Percentiles rank a stretch among this genome's conserved stretches.
Evolutionary conservation across 768 basidiomycete genomes (phyloP).

Genomic region (Tubosaeta brunneosetosa): DNA sequence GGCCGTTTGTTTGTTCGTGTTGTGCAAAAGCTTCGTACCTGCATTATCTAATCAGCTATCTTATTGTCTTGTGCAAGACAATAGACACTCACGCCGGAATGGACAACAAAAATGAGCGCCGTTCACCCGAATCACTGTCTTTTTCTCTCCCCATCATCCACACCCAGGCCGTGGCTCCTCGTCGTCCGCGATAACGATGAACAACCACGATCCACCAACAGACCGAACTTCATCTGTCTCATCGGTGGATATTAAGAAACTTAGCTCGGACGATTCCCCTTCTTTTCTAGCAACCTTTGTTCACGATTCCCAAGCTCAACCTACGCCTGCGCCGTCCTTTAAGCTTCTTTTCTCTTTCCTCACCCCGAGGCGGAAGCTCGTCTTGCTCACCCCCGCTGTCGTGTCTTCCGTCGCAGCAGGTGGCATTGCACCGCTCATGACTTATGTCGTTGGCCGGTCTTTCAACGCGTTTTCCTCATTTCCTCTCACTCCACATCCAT

Average conservation of each 20-base stretch:
- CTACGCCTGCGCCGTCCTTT: constrained; percentile 47
- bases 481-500: constrained; percentile 38
- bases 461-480: constrained; percentile 70
- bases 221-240: constrained; percentile 15
- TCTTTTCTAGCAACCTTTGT: constrained; percentile 13
- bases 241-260: constrained; percentile 19
- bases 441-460: constrained; percentile 68
- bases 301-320: constrained; percentile 15
- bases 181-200: constrained; percentile 31
- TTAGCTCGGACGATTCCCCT: constrained; percentile 2
- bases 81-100: constrained; percentile 9
- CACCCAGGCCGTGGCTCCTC: constrained; percentile 16
- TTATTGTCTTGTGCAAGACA: constrained; percentile 27
- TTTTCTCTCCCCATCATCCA: constrained; percentile 9
- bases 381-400: constrained; percentile 60
- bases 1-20: constrained; percentile 10
- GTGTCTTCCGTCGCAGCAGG: constrained; percentile 59
- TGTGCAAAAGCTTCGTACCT: constrained; percentile 19
- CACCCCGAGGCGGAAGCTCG: constrained; percentile 49
- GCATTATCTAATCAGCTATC: constrained; percentile 11
- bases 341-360: constrained; percentile 65
- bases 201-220: constrained; percentile 25
- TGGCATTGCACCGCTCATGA: constrained; percentile 82
- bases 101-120: constrained; percentile 22
- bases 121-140: constrained; percentile 1